phyloP scores from a whole-genome alignment of 2,329 filamentous ascomycete genomes.

The Thielaviopsis ethacetica region DNA sequence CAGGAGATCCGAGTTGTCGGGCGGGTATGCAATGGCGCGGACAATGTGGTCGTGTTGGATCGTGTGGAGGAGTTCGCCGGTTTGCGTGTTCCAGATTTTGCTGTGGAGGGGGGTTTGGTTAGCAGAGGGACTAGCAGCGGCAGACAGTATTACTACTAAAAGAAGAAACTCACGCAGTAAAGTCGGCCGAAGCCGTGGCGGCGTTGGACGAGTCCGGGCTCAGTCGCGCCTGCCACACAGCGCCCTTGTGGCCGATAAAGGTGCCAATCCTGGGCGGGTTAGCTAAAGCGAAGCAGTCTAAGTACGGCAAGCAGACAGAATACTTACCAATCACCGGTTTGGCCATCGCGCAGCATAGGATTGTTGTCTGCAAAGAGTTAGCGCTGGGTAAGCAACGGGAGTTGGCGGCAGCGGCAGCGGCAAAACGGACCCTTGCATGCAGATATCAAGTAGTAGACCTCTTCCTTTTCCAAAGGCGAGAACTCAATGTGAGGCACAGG shows the following conservation, averaged over 20 bases:
- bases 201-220: conserved; percentile 77
- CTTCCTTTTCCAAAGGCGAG: conserved; percentile 66
- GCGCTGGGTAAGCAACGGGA: too few relatives aligned
- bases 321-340: conserved; percentile 77
- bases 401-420: conserved; percentile 4
- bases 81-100: conserved; percentile 94
- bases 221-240: conserved; percentile 88
- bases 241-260: conserved; percentile 94
- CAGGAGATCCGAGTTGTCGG: conserved; percentile 65
- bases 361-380: conserved; percentile 56
- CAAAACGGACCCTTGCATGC: conserved; percentile 60
- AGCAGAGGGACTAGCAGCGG: conserved; percentile 15
- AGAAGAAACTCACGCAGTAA: conserved; percentile 57
- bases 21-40: conserved; percentile 77
- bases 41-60: conserved; percentile 92
- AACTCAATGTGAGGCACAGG: conserved; percentile 86
- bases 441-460: conserved; percentile 81
- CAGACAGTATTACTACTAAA: not conserved
- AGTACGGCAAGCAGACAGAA: conserved; percentile 1
- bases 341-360: conserved; percentile 91
- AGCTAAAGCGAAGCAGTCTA: conserved; percentile 27
- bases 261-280: conserved; percentile 73
- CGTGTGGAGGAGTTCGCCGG: conserved; percentile 73
- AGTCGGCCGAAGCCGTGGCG: conserved; percentile 89
- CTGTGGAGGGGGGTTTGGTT: conserved; percentile 29